phyloP scores from a whole-genome alignment of 2,329 filamentous ascomycete species.

The Penicillium digitatum region DNA sequence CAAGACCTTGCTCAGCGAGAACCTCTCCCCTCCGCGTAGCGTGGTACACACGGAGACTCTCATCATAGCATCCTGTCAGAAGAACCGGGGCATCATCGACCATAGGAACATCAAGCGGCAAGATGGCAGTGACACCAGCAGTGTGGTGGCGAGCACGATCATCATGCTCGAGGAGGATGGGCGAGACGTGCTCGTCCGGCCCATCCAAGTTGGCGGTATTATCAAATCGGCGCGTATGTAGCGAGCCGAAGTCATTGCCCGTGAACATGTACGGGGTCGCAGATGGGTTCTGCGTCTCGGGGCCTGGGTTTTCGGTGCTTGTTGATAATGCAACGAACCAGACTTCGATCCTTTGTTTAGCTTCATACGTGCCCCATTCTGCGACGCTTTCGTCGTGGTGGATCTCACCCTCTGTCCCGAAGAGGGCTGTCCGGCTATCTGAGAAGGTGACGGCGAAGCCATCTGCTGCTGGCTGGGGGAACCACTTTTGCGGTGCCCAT shows the following conservation, averaged over 20 bases:
- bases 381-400: constrained; percentile 11
- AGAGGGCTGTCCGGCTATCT: constrained; percentile 58
- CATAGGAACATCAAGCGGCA: constrained; percentile 56
- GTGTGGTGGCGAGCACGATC: constrained; percentile 59
- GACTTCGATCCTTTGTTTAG: constrained; percentile 36
- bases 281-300: neutral
- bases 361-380: constrained; percentile 28
- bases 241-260: constrained; percentile 39
- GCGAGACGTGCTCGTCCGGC: constrained; percentile 14
- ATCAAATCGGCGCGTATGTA: constrained; percentile 32
- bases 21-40: constrained; percentile 43
- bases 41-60: constrained; percentile 64
- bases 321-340: constrained; percentile 39
- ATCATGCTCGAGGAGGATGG: constrained; percentile 27
- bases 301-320: constrained; percentile 2
- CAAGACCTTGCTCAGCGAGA: constrained; percentile 63
- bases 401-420: constrained; percentile 42
- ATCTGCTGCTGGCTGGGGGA: constrained; percentile 29
- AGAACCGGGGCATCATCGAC: constrained; percentile 54
- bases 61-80: constrained; percentile 89
- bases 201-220: constrained; percentile 18
- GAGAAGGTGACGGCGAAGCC: constrained; percentile 69
- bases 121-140: constrained; percentile 84
- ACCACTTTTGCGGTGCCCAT: constrained; percentile 59
- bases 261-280: constrained; percentile 34